Conservation (phyloP, 108 stramenopile genomes). For the Fragilaria crotonensis region DNA sequence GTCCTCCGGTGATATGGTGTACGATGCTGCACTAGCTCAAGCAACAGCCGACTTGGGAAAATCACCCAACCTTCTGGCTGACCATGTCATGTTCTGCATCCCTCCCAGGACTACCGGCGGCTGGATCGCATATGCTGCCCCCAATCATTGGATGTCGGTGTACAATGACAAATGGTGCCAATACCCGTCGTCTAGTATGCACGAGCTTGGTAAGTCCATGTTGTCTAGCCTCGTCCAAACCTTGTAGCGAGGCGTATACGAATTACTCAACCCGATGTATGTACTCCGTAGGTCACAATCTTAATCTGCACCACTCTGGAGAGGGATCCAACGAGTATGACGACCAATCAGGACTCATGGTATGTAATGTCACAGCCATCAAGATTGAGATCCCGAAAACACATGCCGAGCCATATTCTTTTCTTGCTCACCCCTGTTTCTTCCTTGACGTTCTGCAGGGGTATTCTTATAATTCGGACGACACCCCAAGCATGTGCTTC, state of each 20-base stretch:
- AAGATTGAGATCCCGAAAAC: too few species aligned
- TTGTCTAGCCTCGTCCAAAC: not conserved
- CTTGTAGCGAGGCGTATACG: too few species aligned
- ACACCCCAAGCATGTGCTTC: constrained; percentile 40
- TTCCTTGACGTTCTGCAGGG: too few species aligned
- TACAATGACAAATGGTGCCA: constrained; percentile 56
- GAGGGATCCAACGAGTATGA: constrained; percentile 21
- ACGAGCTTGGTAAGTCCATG: constrained; percentile 38
- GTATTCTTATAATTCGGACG: constrained; percentile 6
- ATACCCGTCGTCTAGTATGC: constrained; percentile 37
- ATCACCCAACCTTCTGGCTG: not conserved
- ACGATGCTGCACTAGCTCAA: not conserved
- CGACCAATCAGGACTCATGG: constrained; percentile 10
- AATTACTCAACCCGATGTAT: not conserved
- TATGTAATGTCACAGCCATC: too few species aligned
- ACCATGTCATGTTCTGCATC: constrained; percentile 24
- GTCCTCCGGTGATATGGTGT: not conserved
- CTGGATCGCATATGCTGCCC: constrained; percentile 41
- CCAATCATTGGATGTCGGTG: constrained; percentile 41
- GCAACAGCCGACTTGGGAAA: not conserved
- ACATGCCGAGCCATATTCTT: too few species aligned
- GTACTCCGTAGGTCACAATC: constrained; percentile 38
- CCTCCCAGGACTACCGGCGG: constrained; percentile 20
- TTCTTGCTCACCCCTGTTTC: too few species aligned
- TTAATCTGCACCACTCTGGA: constrained; percentile 36